These are phyloP conservation scores for Didymella lethalis DNA, from an alignment of 2,329 filamentous ascomycete species.

Conservation along the genomic window DNA sequence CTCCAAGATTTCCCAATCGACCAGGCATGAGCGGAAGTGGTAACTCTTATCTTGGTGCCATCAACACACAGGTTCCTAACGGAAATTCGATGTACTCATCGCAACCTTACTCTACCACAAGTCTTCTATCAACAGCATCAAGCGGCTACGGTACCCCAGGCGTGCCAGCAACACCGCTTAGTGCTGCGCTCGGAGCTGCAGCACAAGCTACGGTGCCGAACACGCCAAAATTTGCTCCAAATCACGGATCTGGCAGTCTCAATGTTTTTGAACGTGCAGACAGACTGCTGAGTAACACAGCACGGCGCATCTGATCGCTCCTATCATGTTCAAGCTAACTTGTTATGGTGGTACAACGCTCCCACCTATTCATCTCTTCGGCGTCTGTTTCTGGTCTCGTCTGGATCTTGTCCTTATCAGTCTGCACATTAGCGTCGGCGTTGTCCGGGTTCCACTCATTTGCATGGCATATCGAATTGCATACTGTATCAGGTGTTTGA, in stretches of 20 bases:
- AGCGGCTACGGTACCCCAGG: conserved; percentile 60
- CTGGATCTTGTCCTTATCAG: background rate
- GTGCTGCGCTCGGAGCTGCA: conserved; percentile 86
- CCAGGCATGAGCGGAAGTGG: conserved; percentile 34
- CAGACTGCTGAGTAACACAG: conserved; percentile 42
- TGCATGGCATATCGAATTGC: conserved; percentile 18
- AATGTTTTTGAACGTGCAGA: conserved; percentile 50
- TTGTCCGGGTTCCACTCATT: conserved; percentile 24
- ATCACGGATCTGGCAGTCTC: conserved; percentile 36
- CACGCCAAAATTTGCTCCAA: conserved; percentile 40
- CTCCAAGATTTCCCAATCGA: conserved; percentile 42
- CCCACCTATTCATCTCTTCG: background rate
- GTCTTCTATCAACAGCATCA: conserved; percentile 40
- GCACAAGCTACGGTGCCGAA: conserved; percentile 89
- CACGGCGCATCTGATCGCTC: conserved; percentile 35
- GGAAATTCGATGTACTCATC: conserved; percentile 41
- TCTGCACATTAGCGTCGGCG: conserved; percentile 22
- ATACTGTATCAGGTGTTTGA: conserved; percentile 12
- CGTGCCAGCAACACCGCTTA: conserved; percentile 85
- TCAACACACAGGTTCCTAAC: conserved; percentile 48
- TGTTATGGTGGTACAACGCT: background rate
- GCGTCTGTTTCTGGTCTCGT: background rate
- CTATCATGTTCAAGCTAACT: background rate
- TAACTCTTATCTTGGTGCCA: conserved; percentile 44
- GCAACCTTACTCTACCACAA: conserved; percentile 38